A percentile compares a stretch with the other conserved stretches of the same genome.
phyloP scores from a whole-genome alignment of 371 early-diverging fungal species.

The Rhizopus stolonifer region DNA sequence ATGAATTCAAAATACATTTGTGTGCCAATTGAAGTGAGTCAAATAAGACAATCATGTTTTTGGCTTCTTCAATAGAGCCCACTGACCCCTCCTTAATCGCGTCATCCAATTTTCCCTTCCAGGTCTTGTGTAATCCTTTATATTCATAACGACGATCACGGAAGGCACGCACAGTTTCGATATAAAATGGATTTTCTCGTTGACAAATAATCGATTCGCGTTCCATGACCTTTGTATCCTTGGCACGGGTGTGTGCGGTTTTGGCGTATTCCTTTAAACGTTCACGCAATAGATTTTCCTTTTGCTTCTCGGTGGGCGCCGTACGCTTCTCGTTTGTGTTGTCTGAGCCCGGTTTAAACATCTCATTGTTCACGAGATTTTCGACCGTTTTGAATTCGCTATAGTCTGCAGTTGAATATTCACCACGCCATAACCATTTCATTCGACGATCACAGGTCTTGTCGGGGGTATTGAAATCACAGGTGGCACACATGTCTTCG shows the following conservation, averaged over 20 bases:
- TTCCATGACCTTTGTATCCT: constrained; percentile 78
- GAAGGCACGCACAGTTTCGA: constrained; percentile 97
- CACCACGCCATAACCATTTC: constrained; percentile 99
- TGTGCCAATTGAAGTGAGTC: constrained; percentile 99
- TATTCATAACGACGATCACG: constrained; percentile 99
- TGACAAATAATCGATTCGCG: constrained; percentile 96
- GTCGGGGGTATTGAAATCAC: constrained; percentile 90
- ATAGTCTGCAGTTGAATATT: constrained; percentile 90
- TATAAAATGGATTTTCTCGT: constrained; percentile 98
- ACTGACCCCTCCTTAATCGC: constrained; percentile 67
- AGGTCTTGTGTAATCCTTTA: constrained; percentile 91
- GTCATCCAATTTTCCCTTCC: constrained; percentile 83
- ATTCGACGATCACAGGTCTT: constrained; percentile 94
- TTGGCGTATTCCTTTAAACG: constrained; percentile 88
- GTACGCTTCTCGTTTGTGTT: constrained; percentile 62
- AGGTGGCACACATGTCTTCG: constrained; percentile 91
- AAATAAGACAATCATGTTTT: constrained; percentile 93
- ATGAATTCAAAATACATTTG: constrained; percentile 98
- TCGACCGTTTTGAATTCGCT: constrained; percentile 93
- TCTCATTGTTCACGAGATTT: constrained; percentile 82
- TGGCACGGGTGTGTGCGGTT: constrained; percentile 87
- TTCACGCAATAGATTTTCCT: constrained; percentile 72
- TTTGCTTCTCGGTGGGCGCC: constrained; percentile 65
- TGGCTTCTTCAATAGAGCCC: constrained; percentile 81
- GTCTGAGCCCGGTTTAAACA: constrained; percentile 65